These are phyloP conservation scores for Arthrocladium fulminans DNA, from an alignment of 2,329 filamentous ascomycete species.

Conservation along the genomic window DNA sequence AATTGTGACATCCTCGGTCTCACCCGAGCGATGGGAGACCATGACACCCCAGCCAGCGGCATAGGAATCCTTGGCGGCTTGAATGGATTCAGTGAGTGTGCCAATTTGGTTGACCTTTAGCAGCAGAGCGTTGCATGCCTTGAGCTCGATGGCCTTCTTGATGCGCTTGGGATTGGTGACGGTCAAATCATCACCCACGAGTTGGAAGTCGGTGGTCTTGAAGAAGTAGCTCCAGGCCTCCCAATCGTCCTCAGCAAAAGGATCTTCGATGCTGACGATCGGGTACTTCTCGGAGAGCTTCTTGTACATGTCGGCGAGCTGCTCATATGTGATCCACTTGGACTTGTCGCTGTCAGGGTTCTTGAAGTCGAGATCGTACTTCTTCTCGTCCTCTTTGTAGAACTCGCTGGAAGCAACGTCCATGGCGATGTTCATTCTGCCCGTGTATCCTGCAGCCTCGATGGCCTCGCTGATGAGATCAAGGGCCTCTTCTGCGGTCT, in stretches of 20 bases:
- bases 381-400: constrained; percentile 96
- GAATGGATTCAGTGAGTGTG: constrained; percentile 96
- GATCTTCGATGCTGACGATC: constrained; percentile 97
- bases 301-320: constrained; percentile 88
- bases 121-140: constrained; percentile 95
- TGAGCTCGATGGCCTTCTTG: constrained; percentile 98
- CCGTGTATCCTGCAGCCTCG: constrained; percentile 88
- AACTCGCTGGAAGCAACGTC: constrained; percentile 98
- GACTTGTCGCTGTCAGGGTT: constrained; percentile 81
- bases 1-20: constrained; percentile 99
- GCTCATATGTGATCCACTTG: constrained; percentile 99
- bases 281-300: constrained; percentile 87
- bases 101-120: constrained; percentile 99
- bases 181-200: constrained; percentile 94
- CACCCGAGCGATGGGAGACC: constrained; percentile 97
- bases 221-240: constrained; percentile 99
- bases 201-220: constrained; percentile 97
- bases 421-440: constrained; percentile 97
- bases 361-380: constrained; percentile 99
- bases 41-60: constrained; percentile 96
- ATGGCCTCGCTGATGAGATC: constrained; percentile 93
- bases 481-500: constrained; percentile 91
- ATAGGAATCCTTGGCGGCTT: constrained; percentile 97
- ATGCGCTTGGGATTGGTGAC: constrained; percentile 98
- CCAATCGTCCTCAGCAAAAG: constrained; percentile 99